phyloP scores from a whole-genome alignment of 1,139 yeast species.

The Martiniozyma asiatica region DNA sequence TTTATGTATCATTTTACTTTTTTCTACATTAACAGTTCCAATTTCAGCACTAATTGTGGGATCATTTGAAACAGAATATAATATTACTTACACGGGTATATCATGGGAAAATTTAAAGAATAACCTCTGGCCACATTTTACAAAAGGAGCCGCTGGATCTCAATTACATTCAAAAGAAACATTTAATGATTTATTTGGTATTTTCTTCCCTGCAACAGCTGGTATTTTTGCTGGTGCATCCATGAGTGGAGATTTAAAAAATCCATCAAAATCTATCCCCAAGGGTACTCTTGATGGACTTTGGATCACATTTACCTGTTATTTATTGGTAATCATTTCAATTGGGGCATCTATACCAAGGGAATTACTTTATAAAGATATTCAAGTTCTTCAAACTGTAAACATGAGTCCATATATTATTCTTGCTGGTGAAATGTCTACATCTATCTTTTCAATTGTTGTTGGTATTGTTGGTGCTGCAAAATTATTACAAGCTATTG shows the following conservation, averaged over 20 bases:
- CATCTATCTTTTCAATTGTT: constrained; percentile 81
- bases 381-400: constrained; percentile 74
- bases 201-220: constrained; percentile 95
- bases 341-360: constrained; percentile 77
- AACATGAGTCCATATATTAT: constrained; percentile 60
- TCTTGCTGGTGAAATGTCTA: constrained; percentile 79
- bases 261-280: constrained; percentile 83
- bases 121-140: constrained; percentile 68
- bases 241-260: constrained; percentile 88
- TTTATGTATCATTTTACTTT: constrained; percentile 53
- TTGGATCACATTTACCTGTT: constrained; percentile 59
- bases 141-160: constrained; percentile 88
- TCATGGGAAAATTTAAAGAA: constrained; percentile 51
- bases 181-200: constrained; percentile 78
- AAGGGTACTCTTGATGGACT: constrained; percentile 81
- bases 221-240: constrained; percentile 99
- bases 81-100: constrained; percentile 57
- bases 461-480: constrained; percentile 96
- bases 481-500: constrained; percentile 76
- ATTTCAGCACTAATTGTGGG: constrained; percentile 53
- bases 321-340: constrained; percentile 62
- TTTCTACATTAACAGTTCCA: constrained; percentile 77
- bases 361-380: constrained; percentile 58
- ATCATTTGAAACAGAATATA: constrained; percentile 44
- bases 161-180: constrained; percentile 55